Base-by-base conservation (phyloP, 257 asterid genomes). In the Coffea eugenioides region DNA sequence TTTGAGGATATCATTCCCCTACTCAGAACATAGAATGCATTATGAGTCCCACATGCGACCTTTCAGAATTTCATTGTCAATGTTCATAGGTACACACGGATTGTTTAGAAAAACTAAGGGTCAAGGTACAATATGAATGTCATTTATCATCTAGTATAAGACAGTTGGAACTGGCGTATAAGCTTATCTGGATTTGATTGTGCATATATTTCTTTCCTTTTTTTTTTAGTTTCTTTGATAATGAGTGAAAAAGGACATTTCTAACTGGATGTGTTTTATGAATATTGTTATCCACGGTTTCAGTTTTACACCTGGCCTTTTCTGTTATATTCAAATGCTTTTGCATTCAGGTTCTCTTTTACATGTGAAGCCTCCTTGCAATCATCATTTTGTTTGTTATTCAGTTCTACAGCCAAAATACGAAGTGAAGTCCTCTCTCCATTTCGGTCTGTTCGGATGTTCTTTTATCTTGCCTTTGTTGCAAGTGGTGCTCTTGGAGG, bases 361-460 rank as follows among this genome's bases (percentile, higher is more conserved):
- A 66, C 80, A 62, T 71, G 78, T 82, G 77, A 83, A 77, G 73
- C 78, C 52, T 71, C 75, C 75, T 64, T 78, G 78, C 86, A 77
- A 82, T 82, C 77, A 64, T 73, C 74, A 62, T 86, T 79, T 80
- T 59, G 23, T 82, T 80, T 82, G 83, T 75, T 81, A 67, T 90
- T 83, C 90, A 93, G 99, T 84, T 95, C 99, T 71, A 77, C 97
- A 45, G 92, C 99, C 84, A 93, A 84, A 84, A 93, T 93, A 83
- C 88, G 96, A 69, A 90, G 99, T 69, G 99, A 95, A 87, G 99
- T 93, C 75, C 97, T 95, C 69, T 80, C 98, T 71, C 99, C 98
- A 34, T 95, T 95, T 74, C 95, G 99, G 27, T 85, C 99, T 25
- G 90, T 92, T 76, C 91, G 98, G 74, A 93, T 95, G 99, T 95